Evolutionary conservation across 371 early-diverging fungal species (phyloP), one percentile per base, ranked within the genome.

Genomic region (Syncephalastrum sp.): DNA sequence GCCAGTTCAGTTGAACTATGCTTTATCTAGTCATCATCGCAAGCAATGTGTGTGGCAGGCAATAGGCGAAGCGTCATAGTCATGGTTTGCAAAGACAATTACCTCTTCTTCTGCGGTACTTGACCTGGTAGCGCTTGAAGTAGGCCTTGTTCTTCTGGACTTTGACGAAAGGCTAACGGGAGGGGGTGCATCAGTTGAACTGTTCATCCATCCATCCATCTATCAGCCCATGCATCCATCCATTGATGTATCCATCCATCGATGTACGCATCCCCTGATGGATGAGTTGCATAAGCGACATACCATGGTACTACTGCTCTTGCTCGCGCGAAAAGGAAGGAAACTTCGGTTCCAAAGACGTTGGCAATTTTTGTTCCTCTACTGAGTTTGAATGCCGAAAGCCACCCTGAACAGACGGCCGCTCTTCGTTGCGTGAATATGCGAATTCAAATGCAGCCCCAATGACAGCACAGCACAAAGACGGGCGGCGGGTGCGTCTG

Each of bases 101-200:
- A 97, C 97, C 98, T 77, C 98, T 83, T 77, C 98, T 85, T 82
- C 99, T 86, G 68, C 99, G 88, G 91, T 93, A 96, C 91, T 99
- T 99, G 88, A 93, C 93, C 88, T 99, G 98, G 93, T 84, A 99
- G 78, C 99, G 95, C 92, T 95, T 95, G 91, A 91, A 99, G 93
- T 97, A 99, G 74, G 97, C 66, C 75, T 74, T 74, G 75, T 74
- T 74, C 71, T 74, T 74, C 56, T 74, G 75, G 61, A 66, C 67
- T 69, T 74, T 74, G 58, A 74, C 70, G 69, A 74, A 74, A 63
- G 75, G 68, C 75, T 74, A 38, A 24, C 4, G 21, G 21, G 25
- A 24, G 0, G 21, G 21, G 25, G 1, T n/a, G 51, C n/a, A 13
- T 29, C 52, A 51, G 24, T 4, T 16, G 15, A 3, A 49, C 24